Evolutionary conservation across 2,329 filamentous ascomycete species (phyloP), one percentile per base, ranked within the genome.

Genomic region (Aureobasidium melanogenum): DNA sequence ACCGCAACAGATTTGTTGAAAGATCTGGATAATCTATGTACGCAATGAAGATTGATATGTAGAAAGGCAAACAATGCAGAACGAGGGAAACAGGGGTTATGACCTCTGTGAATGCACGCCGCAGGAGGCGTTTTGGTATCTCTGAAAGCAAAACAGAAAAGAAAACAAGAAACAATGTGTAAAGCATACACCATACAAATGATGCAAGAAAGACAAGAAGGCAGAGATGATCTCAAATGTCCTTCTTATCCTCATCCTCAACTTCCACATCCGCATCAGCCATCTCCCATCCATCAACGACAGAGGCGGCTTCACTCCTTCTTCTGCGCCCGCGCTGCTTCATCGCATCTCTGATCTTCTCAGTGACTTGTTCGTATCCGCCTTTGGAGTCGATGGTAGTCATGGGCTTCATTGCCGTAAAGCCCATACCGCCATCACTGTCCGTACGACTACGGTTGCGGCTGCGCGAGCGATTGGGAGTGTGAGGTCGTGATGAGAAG

Each of bases 401-500:
- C 67, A 96, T 89, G 2, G 81, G 83, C 68, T 85, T 85, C 64
- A 93, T 75, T 1, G 84, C 83, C 69, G 89, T 88, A 0, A 82
- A 83, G 1, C 41, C 43, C 14, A 47, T 19, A 3, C 77, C 77
- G 83, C 43, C 47, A 22, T 55, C 39, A 28, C 84, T 84, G 43
- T 85, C 84, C 64, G 82, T 64, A 34, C 67, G 64, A 58, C 63
- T 89, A 72, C 87, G 84, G 68, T 84, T 89, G 55, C 87, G 82
- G 68, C 85, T 89, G 28, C 88, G 81, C 66, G 83, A 87, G 61
- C 86, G 82, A 56, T 83, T 87, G n/a, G 91, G 86, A 56, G 89
- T 95, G n/a, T 88, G 82, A 5, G 92, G 91, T 32, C 89, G 82
- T 17, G 90, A 94, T 2, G 92, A 91, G 76, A 97, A 99, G 75